Conservation (phyloP, 257 asterid genomes). For the Leptodermis oblonga region DNA sequence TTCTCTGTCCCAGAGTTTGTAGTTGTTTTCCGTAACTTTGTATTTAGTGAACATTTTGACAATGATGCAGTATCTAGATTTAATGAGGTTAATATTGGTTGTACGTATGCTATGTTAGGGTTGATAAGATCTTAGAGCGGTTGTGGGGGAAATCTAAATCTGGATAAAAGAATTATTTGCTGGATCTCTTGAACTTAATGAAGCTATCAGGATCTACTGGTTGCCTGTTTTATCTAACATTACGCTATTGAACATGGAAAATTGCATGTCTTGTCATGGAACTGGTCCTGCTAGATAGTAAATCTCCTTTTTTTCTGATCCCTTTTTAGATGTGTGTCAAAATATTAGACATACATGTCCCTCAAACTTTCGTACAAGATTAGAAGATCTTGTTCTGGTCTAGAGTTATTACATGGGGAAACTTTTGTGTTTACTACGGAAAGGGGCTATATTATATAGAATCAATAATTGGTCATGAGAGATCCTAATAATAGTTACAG, state of each 20-base stretch:
- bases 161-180: neutral
- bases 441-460: neutral
- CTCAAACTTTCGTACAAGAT: neutral
- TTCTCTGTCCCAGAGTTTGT: neutral
- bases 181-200: neutral
- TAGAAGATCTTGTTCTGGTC: neutral
- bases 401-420: neutral
- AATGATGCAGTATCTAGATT: neutral
- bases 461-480: neutral
- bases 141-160: neutral
- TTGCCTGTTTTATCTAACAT: neutral
- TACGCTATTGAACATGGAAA: neutral
- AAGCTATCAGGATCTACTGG: neutral
- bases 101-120: neutral
- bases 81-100: neutral
- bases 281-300: neutral
- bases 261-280: neutral
- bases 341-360: neutral
- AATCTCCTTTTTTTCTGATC: neutral
- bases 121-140: neutral
- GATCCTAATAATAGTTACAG: neutral
- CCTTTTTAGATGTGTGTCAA: neutral
- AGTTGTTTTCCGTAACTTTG: conserved; percentile 1
- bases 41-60: neutral
- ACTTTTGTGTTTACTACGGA: neutral